Conservation (phyloP, 2,329 filamentous ascomycete species). For the Zasmidium cellare region DNA sequence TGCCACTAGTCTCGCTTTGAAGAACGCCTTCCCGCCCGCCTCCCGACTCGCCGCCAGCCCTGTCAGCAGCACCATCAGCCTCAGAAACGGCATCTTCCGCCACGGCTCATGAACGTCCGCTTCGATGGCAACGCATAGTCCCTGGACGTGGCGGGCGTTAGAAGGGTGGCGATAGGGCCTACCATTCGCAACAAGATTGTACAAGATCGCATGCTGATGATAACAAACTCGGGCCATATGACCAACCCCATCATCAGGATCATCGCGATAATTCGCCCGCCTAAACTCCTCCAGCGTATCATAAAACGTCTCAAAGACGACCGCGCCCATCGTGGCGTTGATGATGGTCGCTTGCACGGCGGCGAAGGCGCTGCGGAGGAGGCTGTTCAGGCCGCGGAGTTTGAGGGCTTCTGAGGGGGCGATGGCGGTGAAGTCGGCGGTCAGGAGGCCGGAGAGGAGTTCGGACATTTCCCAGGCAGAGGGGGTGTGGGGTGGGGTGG, state of each 20-base stretch:
- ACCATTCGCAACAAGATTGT: conserved; percentile 1
- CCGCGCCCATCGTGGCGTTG: not conserved
- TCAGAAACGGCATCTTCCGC: not conserved
- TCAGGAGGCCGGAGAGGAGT: too few species aligned
- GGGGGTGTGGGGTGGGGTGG: too few species aligned
- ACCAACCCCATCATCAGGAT: not conserved
- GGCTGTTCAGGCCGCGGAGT: too few species aligned
- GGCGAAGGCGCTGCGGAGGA: too few species aligned
- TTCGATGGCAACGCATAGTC: not conserved
- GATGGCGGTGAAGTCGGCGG: too few species aligned
- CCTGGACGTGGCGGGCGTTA: not conserved
- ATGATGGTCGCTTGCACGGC: too few species aligned
- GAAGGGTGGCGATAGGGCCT: not conserved
- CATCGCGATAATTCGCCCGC: not conserved
- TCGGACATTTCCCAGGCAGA: too few species aligned
- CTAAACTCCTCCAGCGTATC: conserved; percentile 1
- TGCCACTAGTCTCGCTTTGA: not conserved
- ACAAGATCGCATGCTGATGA: not conserved
- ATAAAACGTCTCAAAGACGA: not conserved
- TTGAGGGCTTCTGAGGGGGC: too few species aligned
- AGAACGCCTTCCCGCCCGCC: not conserved
- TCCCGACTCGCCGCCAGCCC: not conserved
- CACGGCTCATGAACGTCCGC: not conserved
- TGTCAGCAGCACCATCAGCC: not conserved
- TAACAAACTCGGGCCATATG: not conserved